Conservation (phyloP, 148 eudicot species). For the Bassia scoparia region DNA sequence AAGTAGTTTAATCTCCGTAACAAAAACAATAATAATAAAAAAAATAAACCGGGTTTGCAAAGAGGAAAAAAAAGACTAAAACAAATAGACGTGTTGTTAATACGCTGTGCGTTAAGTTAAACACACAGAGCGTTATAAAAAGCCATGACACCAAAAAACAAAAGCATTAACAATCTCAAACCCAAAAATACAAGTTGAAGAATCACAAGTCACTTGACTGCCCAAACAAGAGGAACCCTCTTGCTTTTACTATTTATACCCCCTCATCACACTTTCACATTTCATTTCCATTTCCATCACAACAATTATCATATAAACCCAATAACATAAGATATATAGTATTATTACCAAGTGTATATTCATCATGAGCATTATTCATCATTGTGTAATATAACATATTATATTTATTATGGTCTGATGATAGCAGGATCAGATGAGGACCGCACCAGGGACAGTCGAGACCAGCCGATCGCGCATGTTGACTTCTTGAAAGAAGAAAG, state of each 20-base stretch:
- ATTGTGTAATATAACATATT: too few relatives aligned
- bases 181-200: not conserved
- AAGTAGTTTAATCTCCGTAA: not conserved
- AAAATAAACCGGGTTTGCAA: not conserved
- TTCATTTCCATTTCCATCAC: not conserved
- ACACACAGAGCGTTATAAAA: not conserved
- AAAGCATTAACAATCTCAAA: not conserved
- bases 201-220: constrained; percentile 18
- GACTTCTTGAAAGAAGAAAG: constrained; percentile 59
- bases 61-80: not conserved
- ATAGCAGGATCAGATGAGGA: constrained; percentile 21
- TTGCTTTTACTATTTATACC: not conserved
- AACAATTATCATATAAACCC: too few relatives aligned
- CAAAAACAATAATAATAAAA: not conserved
- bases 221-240: not conserved
- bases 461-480: constrained; percentile 57
- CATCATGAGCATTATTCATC: too few relatives aligned
- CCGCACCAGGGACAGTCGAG: constrained; percentile 27
- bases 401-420: constrained; percentile 62
- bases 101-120: not conserved
- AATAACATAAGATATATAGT: not conserved
- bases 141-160: constrained; percentile 1
- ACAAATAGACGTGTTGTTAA: not conserved
- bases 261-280: not conserved
- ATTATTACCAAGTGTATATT: too few relatives aligned